These are phyloP conservation scores for Inga oerstediana DNA, from an alignment of 306 rosid genomes.

Conservation along the genomic window DNA sequence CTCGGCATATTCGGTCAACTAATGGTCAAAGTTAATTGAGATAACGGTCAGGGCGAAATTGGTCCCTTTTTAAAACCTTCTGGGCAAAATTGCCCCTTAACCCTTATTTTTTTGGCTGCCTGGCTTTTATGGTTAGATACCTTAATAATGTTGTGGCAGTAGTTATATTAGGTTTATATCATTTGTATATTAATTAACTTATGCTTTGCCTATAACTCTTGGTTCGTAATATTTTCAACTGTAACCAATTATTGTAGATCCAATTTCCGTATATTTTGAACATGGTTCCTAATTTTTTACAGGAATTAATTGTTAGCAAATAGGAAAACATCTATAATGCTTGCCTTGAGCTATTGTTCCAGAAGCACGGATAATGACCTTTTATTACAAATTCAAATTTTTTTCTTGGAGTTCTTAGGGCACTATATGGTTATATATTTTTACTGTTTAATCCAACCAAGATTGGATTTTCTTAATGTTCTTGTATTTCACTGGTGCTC, in stretches of 20 bases:
- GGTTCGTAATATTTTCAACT: neutral
- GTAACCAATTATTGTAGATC: neutral
- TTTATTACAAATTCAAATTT: neutral
- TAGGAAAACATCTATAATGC: neutral
- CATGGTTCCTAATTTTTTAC: neutral
- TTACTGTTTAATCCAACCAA: neutral
- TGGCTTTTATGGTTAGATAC: neutral
- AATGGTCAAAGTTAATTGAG: too few relatives aligned
- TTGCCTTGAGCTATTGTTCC: neutral
- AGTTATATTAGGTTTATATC: neutral
- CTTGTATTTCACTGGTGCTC: neutral
- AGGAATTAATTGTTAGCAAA: conserved; percentile 10
- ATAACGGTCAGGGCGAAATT: too few relatives aligned
- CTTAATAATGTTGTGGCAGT: neutral
- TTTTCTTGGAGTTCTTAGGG: conserved; percentile 7
- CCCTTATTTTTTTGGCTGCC: too few relatives aligned
- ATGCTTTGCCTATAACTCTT: neutral
- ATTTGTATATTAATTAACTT: neutral
- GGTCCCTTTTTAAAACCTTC: too few relatives aligned
- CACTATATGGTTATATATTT: neutral
- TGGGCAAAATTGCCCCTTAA: too few relatives aligned
- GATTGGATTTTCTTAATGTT: neutral
- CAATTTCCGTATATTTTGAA: conserved; percentile 12
- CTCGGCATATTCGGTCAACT: too few relatives aligned
- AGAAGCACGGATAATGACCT: neutral